A percentile compares a stretch with the other conserved stretches of the same genome.
Conservation (phyloP, 139 green algal species). For the Asterochloris sp. region DNA sequence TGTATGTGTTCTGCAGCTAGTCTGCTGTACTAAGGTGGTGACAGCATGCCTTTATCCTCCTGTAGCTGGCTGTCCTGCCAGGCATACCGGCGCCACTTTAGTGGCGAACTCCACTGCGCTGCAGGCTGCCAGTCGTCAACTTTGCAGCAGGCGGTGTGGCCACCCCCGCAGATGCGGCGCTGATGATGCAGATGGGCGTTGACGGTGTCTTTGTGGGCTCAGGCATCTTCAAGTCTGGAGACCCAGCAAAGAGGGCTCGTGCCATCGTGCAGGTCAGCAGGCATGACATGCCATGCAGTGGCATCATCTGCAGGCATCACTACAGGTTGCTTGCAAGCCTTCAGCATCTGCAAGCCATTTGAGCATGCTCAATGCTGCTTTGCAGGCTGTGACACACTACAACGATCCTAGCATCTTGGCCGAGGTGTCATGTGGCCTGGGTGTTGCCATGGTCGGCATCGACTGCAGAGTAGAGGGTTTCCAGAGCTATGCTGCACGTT, state of each 20-base stretch:
- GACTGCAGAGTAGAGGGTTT: slow-evolving; percentile 86
- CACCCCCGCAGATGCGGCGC: slow-evolving; percentile 96
- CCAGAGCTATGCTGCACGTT: slow-evolving; percentile 76
- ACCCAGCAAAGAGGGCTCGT: slow-evolving; percentile 87
- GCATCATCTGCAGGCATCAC: neutral
- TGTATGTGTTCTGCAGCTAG: neutral
- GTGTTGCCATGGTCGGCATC: slow-evolving; percentile 98
- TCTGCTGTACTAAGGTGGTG: no score
- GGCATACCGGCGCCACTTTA: no score
- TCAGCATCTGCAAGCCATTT: neutral
- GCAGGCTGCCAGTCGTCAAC: slow-evolving; percentile 96
- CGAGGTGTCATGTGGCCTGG: slow-evolving; percentile 87
- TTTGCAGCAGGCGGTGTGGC: slow-evolving; percentile 98
- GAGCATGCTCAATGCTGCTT: slow-evolving; percentile 27
- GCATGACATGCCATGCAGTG: slow-evolving; percentile 35
- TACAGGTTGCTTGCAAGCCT: neutral
- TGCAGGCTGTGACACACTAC: slow-evolving; percentile 97
- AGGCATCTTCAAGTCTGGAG: slow-evolving; percentile 98
- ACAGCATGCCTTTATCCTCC: no score
- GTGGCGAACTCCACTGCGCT: neutral
- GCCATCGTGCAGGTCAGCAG: slow-evolving; percentile 92
- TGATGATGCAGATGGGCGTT: slow-evolving; percentile 99
- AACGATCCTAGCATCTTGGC: slow-evolving; percentile 93
- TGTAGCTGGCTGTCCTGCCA: no score
- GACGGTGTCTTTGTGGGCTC: slow-evolving; percentile 99